Evolutionary conservation across 345 rosid species (phyloP).

Genomic region (Moricandia moricandioides): DNA sequence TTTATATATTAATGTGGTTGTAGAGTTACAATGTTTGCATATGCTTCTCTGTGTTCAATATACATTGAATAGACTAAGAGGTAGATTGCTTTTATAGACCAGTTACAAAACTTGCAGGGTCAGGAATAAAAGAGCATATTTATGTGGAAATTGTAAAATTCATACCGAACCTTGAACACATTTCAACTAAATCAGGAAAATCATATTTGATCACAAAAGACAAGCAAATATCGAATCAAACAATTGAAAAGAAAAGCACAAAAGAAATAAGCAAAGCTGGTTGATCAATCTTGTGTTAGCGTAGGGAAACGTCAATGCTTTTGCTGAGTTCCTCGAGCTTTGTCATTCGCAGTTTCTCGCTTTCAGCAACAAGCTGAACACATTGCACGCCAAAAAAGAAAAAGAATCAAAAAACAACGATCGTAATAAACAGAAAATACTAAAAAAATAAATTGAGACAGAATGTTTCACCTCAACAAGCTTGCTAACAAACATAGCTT

Average conservation of each 20-base stretch:
- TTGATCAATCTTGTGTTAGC: constrained; percentile 27
- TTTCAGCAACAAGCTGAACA: constrained; percentile 70
- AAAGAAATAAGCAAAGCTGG: constrained; percentile 10
- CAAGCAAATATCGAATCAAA: constrained; percentile 8
- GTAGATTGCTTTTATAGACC: neutral
- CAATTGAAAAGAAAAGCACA: constrained; percentile 30
- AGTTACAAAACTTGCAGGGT: neutral
- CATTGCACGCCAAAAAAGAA: neutral
- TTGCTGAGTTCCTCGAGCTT: constrained; percentile 93
- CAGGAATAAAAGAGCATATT: constrained; percentile 4
- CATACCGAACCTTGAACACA: constrained; percentile 5
- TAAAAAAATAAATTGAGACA: neutral
- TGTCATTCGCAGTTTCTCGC: constrained; percentile 78
- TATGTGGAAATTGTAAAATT: neutral
- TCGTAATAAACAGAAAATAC: neutral
- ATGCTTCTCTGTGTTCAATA: neutral
- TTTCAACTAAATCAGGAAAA: constrained; percentile 16
- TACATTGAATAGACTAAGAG: neutral
- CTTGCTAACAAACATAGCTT: constrained; percentile 62
- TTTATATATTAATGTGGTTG: neutral
- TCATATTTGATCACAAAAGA: constrained; percentile 2
- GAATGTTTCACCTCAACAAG: constrained; percentile 68
- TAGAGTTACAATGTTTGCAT: neutral
- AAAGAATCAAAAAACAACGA: constrained; percentile 11
- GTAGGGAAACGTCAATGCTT: constrained; percentile 46